phyloP scores from a whole-genome alignment of 305 asterid species.

The Fraxinus velutina region DNA sequence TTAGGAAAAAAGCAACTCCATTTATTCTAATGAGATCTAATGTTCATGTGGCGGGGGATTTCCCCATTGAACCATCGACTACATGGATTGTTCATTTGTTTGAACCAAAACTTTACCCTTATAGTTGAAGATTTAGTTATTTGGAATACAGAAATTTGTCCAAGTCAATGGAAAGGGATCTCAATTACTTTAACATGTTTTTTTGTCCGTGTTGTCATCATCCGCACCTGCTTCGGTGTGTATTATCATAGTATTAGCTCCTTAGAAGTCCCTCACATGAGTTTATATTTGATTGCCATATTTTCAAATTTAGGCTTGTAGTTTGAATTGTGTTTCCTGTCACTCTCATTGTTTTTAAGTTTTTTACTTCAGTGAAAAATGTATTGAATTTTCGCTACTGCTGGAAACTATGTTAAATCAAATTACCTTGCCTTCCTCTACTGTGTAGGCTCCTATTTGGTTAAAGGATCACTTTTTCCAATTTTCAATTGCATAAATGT shows the following conservation, averaged over 20 bases:
- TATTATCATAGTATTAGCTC: conserved; percentile 27
- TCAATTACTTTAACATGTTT: not conserved
- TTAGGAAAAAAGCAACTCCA: conserved; percentile 22
- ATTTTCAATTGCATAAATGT: not conserved
- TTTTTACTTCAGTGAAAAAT: not conserved
- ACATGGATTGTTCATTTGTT: conserved; percentile 12
- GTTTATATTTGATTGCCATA: conserved; percentile 20
- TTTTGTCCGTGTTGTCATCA: not conserved
- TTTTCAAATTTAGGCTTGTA: conserved; percentile 24
- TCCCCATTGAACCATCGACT: conserved; percentile 19
- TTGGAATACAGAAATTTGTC: conserved; percentile 19
- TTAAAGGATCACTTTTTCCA: not conserved
- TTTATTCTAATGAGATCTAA: conserved; percentile 4
- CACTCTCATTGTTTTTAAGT: not conserved
- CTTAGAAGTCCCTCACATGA: conserved; percentile 23
- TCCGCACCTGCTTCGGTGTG: conserved; percentile 13
- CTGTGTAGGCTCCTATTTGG: not conserved
- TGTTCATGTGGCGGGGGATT: not conserved
- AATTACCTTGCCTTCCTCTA: conserved; percentile 26
- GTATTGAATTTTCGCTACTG: conserved; percentile 18
- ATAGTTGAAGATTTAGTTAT: conserved; percentile 11
- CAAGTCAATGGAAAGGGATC: conserved; percentile 18
- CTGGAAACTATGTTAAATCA: not conserved
- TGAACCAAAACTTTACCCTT: not conserved
- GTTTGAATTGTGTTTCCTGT: conserved; percentile 1